These are phyloP conservation scores for Coffea canephora DNA, from an alignment of 257 asterid species.

Conservation along the genomic window DNA sequence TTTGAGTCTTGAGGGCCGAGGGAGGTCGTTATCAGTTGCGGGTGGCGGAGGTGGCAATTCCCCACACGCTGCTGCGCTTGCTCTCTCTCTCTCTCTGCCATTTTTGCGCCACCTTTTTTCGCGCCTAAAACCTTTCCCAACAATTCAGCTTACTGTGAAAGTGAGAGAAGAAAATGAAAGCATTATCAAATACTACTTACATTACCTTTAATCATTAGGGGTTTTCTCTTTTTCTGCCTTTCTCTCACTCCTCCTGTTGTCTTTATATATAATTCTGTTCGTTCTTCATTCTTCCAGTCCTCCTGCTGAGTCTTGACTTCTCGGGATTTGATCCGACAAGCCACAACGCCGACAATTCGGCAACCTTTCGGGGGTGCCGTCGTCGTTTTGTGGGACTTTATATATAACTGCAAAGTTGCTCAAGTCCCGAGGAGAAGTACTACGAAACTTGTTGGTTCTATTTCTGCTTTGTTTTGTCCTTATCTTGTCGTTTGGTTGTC, in stretches of 20 bases:
- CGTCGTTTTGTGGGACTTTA: neutral
- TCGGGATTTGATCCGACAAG: slow-evolving; percentile 44
- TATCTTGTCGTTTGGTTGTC: slow-evolving; percentile 34
- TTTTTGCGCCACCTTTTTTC: slow-evolving; percentile 50
- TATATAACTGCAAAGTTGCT: slow-evolving; percentile 8
- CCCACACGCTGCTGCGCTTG: slow-evolving; percentile 32
- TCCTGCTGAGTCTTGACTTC: slow-evolving; percentile 30
- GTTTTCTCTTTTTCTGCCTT: slow-evolving; percentile 32
- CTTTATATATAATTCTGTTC: slow-evolving; percentile 39
- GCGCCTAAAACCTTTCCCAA: slow-evolving; percentile 54
- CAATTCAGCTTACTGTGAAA: slow-evolving; percentile 55
- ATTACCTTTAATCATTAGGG: slow-evolving; percentile 63
- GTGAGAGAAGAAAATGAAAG: slow-evolving; percentile 36
- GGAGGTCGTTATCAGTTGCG: slow-evolving; percentile 59
- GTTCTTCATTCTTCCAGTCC: slow-evolving; percentile 33
- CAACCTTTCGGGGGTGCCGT: slow-evolving; percentile 29
- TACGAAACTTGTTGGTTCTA: neutral
- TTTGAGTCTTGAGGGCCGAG: neutral
- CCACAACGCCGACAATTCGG: slow-evolving; percentile 10
- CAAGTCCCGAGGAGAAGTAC: slow-evolving; percentile 55
- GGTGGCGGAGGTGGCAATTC: slow-evolving; percentile 49
- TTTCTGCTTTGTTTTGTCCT: slow-evolving; percentile 25
- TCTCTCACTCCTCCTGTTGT: slow-evolving; percentile 18
- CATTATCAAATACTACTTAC: slow-evolving; percentile 7
- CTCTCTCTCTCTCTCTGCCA: slow-evolving; percentile 27